Evolutionary conservation across 306 rosid species (phyloP).

Genomic region (Acmispon strigosus): DNA sequence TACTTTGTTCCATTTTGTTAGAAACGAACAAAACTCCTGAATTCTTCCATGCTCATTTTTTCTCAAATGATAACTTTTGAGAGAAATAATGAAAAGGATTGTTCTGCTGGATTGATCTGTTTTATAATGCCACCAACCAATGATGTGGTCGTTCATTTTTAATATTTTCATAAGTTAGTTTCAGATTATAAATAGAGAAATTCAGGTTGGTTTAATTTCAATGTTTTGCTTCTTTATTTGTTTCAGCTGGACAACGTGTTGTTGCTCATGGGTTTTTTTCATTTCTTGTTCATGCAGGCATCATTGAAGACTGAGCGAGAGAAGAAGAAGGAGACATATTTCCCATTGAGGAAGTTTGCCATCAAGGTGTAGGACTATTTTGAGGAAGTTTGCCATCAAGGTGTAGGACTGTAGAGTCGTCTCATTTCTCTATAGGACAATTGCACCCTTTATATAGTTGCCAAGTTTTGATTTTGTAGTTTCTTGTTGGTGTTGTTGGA

Average conservation of each 20-base stretch:
- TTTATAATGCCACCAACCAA: neutral
- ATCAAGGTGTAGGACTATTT: slow-evolving; percentile 62
- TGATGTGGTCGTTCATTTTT: neutral
- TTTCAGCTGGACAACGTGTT: neutral
- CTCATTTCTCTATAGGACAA: neutral
- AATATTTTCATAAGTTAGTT: neutral
- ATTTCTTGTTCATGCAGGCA: slow-evolving; percentile 31
- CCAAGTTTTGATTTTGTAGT: slow-evolving; percentile 29
- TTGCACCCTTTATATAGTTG: neutral
- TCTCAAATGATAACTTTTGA: no score
- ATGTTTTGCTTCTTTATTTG: neutral
- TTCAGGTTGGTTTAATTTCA: no score
- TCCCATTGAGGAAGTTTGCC: slow-evolving; percentile 82
- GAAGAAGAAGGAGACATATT: slow-evolving; percentile 66
- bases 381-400: slow-evolving; percentile 87
- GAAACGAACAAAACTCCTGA: neutral
- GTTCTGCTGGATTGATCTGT: neutral
- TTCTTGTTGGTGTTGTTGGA: neutral
- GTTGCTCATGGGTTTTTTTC: neutral
- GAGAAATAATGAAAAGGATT: no score
- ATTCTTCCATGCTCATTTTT: neutral
- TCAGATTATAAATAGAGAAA: neutral
- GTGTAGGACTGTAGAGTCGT: slow-evolving; percentile 35
- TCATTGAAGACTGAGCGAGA: slow-evolving; percentile 71
- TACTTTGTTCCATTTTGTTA: neutral